phyloP scores from a whole-genome alignment of 768 basidiomycete species.

The Boletus edulis region DNA sequence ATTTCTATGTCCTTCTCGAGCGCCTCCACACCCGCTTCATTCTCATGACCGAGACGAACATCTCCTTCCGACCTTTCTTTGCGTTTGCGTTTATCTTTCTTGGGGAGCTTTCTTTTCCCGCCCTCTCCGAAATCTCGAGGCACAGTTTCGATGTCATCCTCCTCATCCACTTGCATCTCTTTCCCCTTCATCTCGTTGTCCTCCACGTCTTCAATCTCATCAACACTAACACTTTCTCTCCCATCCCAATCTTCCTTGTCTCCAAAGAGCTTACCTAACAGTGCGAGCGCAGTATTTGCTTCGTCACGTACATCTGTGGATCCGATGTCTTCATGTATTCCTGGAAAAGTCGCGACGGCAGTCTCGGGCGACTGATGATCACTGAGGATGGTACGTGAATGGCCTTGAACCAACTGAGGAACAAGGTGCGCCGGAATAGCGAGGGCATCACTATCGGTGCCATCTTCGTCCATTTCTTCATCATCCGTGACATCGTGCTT shows the following conservation, averaged over 20 bases:
- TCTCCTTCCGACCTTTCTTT: conserved; percentile 17
- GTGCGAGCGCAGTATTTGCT: conserved; percentile 16
- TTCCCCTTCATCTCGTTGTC: background rate
- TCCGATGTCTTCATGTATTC: background rate
- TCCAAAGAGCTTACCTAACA: conserved; percentile 56
- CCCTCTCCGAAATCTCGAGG: no score
- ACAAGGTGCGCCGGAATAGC: no score
- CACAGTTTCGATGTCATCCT: conserved; percentile 1
- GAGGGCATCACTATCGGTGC: background rate
- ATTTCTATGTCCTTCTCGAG: conserved; percentile 13
- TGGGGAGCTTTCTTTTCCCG: background rate
- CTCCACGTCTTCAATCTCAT: conserved; percentile 45
- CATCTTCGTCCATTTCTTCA: background rate
- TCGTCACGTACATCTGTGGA: conserved; percentile 12
- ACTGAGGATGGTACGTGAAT: background rate
- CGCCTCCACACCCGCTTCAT: background rate
- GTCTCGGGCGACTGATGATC: background rate
- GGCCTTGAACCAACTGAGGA: background rate
- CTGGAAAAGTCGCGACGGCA: background rate
- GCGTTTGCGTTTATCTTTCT: conserved; percentile 6
- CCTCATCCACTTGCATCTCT: conserved; percentile 18
- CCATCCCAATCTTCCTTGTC: conserved; percentile 57
- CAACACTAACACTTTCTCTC: conserved; percentile 43
- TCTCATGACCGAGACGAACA: background rate
- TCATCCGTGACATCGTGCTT: background rate